These are phyloP conservation scores for Daldinia concentrica DNA, from an alignment of 495 filamentous ascomycete species.

Conservation along the genomic window DNA sequence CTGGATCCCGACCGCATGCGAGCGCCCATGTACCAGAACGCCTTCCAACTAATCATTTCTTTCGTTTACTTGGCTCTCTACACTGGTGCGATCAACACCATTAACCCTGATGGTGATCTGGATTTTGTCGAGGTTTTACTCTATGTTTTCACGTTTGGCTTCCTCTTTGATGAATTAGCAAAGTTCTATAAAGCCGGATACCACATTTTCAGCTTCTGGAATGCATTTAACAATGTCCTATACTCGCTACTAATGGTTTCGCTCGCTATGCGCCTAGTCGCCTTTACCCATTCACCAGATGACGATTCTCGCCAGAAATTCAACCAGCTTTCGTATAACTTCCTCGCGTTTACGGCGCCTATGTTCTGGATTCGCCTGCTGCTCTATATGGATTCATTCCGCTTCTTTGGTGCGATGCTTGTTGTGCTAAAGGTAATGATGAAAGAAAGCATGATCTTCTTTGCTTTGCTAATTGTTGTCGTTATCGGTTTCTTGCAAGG, in stretches of 20 bases:
- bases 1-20: slow-evolving; percentile 95
- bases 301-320: slow-evolving; percentile 67
- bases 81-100: slow-evolving; percentile 89
- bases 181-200: slow-evolving; percentile 95
- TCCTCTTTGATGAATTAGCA: slow-evolving; percentile 82
- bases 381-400: slow-evolving; percentile 90
- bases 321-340: slow-evolving; percentile 90
- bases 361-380: slow-evolving; percentile 97
- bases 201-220: slow-evolving; percentile 94
- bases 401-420: slow-evolving; percentile 98
- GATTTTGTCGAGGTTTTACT: slow-evolving; percentile 86
- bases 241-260: slow-evolving; percentile 80
- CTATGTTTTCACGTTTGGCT: slow-evolving; percentile 92
- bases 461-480: slow-evolving; percentile 88
- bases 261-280: slow-evolving; percentile 79
- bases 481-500: slow-evolving; percentile 86
- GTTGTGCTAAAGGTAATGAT: slow-evolving; percentile 99
- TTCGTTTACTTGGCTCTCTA: slow-evolving; percentile 85
- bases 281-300: slow-evolving; percentile 66
- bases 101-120: slow-evolving; percentile 78
- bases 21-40: slow-evolving; percentile 90
- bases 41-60: slow-evolving; percentile 84
- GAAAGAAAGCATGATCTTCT: slow-evolving; percentile 98
- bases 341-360: slow-evolving; percentile 86
- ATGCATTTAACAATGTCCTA: slow-evolving; percentile 85